Evolutionary conservation across 2,329 filamentous ascomycete species (phyloP).

Genomic region (Penicillium hordei): DNA sequence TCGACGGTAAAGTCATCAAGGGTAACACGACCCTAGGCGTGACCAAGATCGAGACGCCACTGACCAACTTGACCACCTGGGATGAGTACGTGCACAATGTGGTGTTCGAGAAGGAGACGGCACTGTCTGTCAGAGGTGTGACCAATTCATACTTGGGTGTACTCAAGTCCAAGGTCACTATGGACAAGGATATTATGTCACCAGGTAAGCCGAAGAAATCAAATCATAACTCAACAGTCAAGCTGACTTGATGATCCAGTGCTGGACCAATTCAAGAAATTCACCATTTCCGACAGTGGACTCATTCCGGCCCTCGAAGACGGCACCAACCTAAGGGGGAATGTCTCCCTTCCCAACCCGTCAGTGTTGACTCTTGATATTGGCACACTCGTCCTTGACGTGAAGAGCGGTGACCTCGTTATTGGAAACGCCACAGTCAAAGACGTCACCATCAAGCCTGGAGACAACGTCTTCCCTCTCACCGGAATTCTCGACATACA

Average conservation of each 20-base stretch:
- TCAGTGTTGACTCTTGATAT: slow-evolving; percentile 57
- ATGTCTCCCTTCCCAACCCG: slow-evolving; percentile 58
- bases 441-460: slow-evolving; percentile 54
- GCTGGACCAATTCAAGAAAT: slow-evolving; percentile 53
- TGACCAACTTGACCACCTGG: slow-evolving; percentile 32
- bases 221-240: neutral
- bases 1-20: slow-evolving; percentile 29
- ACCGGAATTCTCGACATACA: slow-evolving; percentile 50
- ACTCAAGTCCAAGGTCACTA: slow-evolving; percentile 35
- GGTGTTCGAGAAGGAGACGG: slow-evolving; percentile 29
- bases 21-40: slow-evolving; percentile 39
- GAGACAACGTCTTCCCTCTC: slow-evolving; percentile 53
- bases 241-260: slow-evolving; percentile 36
- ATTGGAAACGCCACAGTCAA: slow-evolving; percentile 54
- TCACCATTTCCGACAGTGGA: slow-evolving; percentile 49
- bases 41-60: slow-evolving; percentile 22
- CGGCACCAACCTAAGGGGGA: slow-evolving; percentile 55
- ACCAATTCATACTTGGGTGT: slow-evolving; percentile 34
- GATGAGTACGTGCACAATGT: slow-evolving; percentile 34
- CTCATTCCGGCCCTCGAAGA: slow-evolving; percentile 44
- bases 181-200: slow-evolving; percentile 37
- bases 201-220: slow-evolving; percentile 29
- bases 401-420: slow-evolving; percentile 48
- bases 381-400: slow-evolving; percentile 55
- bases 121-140: slow-evolving; percentile 29